Evolutionary conservation across 768 basidiomycete genomes (phyloP), one percentile per base, ranked within the genome.

Genomic region (Paxillus ammoniavirescens): DNA sequence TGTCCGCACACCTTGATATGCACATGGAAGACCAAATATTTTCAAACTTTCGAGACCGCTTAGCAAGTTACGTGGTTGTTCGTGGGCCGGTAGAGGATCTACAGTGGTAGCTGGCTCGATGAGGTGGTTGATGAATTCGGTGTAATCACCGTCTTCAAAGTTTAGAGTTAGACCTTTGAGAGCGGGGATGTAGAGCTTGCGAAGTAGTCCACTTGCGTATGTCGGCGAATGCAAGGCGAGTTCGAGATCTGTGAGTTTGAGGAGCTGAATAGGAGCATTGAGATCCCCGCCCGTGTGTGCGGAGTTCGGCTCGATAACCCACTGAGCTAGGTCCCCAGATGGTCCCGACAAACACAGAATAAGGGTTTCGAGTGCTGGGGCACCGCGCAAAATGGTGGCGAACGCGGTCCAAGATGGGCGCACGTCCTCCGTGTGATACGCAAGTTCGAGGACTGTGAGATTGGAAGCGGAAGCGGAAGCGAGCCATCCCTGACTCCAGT

Each of bases 401-500:
- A 90, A 84, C 13, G 78, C 74, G 9, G 61, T 54, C 67, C 78
- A 87, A 4, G 77, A 74, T 2, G 87, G 89, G 12, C 86, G 80
- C 13, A 84, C 84, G 61, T 86, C 81, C 28, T 77, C 73, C 8
- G 77, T 66, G 59, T 87, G 87, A 69, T 79, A 88, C 0, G 82
- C 79, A 40, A 90, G 71, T 59, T 86, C 80, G 18, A 90, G 64
- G 14, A 80, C 75, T 21, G 59, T 62, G 28, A 90, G 69, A 8
- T 55, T 60, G 28, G 55, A n/a, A 2, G 65, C 63, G 4, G 55
- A n/a, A 2, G 65, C 63, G 4, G 63, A 58, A 5, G 52, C 30
- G 28, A 69, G 56, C 18, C 75, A 63, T 14, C 76, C 72, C 33
- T 73, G 70, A 30, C 76, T 72, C 89, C 89, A 91, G 52, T 83